Conservation (phyloP, 2,329 filamentous ascomycete species). For the Fusarium transvaalense region DNA sequence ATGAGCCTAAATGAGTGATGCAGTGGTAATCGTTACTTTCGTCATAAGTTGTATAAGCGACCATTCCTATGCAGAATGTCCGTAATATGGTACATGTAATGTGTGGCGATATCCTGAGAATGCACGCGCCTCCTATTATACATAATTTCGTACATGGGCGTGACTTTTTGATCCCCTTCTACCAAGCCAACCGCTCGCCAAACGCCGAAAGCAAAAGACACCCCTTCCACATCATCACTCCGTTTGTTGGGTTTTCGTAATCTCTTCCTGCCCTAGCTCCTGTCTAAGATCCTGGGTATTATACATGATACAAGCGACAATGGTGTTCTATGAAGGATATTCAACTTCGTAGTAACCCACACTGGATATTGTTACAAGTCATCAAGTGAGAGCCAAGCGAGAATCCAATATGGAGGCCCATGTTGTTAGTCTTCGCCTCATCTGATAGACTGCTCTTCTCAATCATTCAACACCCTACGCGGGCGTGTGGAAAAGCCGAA, state of each 20-base stretch:
- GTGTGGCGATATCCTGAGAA: conserved; percentile 15
- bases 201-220: conserved; percentile 30
- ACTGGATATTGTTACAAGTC: conserved; percentile 31
- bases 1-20: not conserved
- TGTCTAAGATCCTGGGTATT: conserved; percentile 14
- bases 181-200: conserved; percentile 22
- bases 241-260: conserved; percentile 17
- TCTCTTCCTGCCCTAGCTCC: conserved; percentile 8
- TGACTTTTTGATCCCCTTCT: conserved; percentile 20
- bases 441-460: not conserved
- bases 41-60: not conserved
- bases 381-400: not conserved
- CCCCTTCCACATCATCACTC: conserved; percentile 15
- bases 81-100: not conserved
- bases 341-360: not conserved
- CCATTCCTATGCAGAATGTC: conserved; percentile 8
- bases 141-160: conserved; percentile 31
- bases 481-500: conserved; percentile 60
- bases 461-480: conserved; percentile 41
- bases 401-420: not conserved
- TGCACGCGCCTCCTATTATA: conserved; percentile 25
- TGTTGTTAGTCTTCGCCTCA: not conserved
- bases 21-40: not conserved
- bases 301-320: conserved; percentile 20
- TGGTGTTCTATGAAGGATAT: not conserved